A percentile compares a stretch with the other conserved stretches of the same genome.
phyloP scores from a whole-genome alignment of 441 rosid genomes.

The Geranium incanum region DNA sequence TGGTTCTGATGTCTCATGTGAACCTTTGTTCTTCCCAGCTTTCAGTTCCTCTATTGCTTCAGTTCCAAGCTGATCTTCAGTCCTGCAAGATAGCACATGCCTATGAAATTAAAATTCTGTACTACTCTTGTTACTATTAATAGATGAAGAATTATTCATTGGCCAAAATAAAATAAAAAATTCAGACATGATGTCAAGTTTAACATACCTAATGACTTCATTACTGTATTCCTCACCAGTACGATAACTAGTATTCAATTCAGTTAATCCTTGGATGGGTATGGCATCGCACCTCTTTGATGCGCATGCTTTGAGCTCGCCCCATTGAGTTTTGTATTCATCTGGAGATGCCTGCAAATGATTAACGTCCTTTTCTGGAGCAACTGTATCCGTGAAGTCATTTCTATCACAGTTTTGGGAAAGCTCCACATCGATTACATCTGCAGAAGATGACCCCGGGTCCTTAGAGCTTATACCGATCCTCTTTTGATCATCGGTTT shows the following conservation, averaged over 20 bases:
- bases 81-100: conserved; percentile 45
- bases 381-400: conserved; percentile 28
- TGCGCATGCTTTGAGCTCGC: conserved; percentile 30
- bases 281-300: conserved; percentile 22
- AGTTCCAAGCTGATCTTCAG: conserved; percentile 27
- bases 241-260: conserved; percentile 21
- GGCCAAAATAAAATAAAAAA: conserved; percentile 16
- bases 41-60: conserved; percentile 26
- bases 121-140: neutral
- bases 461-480: conserved; percentile 28
- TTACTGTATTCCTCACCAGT: conserved; percentile 26
- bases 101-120: conserved; percentile 18
- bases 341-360: conserved; percentile 29
- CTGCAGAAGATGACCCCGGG: conserved; percentile 37
- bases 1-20: conserved; percentile 17
- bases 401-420: conserved; percentile 26
- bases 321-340: conserved; percentile 31
- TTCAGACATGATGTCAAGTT: conserved; percentile 22
- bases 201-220: conserved; percentile 38
- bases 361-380: conserved; percentile 24
- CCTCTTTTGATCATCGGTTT: conserved; percentile 28
- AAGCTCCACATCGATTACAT: conserved; percentile 29
- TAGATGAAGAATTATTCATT: neutral
- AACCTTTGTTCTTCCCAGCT: conserved; percentile 21
- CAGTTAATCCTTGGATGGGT: conserved; percentile 23